Conservation (phyloP, 805 yeast species). For the Candida glaebosa region DNA sequence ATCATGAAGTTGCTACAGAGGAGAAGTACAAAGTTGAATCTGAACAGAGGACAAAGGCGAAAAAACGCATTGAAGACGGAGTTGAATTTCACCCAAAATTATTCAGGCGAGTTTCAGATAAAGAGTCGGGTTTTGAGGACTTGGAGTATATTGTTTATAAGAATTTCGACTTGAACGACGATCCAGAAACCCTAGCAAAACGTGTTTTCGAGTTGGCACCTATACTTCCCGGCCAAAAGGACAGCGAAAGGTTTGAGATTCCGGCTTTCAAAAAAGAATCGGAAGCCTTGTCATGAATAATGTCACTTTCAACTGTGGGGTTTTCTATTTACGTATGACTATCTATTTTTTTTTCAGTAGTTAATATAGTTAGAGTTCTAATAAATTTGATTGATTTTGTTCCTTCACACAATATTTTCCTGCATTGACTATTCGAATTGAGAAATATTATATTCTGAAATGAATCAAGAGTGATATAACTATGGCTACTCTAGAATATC, state of each 20-base stretch:
- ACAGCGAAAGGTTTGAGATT: conserved; percentile 59
- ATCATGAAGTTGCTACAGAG: conserved; percentile 82
- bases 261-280: conserved; percentile 58
- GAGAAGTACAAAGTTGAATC: conserved; percentile 87
- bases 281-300: background rate
- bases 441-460: too few species aligned
- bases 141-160: conserved; percentile 66
- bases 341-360: too few species aligned
- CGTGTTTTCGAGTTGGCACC: conserved; percentile 69
- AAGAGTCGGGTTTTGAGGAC: conserved; percentile 27
- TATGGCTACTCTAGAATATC: background rate
- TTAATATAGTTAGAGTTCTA: background rate
- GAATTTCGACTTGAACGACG: conserved; percentile 47
- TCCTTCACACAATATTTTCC: background rate
- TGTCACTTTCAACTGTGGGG: too few species aligned
- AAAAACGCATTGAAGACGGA: conserved; percentile 72
- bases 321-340: too few species aligned
- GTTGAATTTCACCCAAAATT: conserved; percentile 77
- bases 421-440: too few species aligned
- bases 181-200: conserved; percentile 50
- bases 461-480: background rate
- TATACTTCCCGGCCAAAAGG: conserved; percentile 75
- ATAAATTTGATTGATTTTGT: too few species aligned
- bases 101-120: conserved; percentile 45
- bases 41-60: conserved; percentile 73